phyloP scores from a whole-genome alignment of 306 rosid species.

The cucumber (Cucumis sativus) region DNA sequence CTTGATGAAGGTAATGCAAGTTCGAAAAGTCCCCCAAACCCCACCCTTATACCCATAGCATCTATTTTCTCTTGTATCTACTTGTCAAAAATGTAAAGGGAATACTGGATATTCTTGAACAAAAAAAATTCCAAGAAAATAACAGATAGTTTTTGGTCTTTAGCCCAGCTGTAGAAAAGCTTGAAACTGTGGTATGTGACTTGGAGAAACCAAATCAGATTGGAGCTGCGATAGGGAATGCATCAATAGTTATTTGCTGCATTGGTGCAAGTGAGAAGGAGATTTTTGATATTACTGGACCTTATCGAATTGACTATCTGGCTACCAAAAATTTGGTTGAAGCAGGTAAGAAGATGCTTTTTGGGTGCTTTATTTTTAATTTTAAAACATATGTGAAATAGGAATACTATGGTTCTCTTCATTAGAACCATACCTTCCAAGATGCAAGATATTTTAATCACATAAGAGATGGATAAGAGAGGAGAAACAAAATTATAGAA shows the following conservation, averaged over 20 bases:
- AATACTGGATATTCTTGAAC: neutral
- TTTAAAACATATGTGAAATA: neutral
- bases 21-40: slow-evolving; percentile 56
- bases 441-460: neutral
- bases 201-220: slow-evolving; percentile 62
- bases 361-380: neutral
- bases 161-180: slow-evolving; percentile 99
- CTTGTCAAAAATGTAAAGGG: neutral
- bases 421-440: neutral
- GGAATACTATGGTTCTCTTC: neutral
- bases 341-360: slow-evolving; percentile 43
- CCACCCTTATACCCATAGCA: slow-evolving; percentile 17
- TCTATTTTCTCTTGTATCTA: slow-evolving; percentile 9
- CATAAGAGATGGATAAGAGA: neutral
- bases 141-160: slow-evolving; percentile 73
- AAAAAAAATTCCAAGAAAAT: slow-evolving; percentile 28
- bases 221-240: slow-evolving; percentile 57
- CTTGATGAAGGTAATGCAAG: slow-evolving; percentile 32
- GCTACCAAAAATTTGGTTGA: slow-evolving; percentile 76
- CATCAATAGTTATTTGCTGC: slow-evolving; percentile 72
- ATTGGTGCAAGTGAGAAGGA: slow-evolving; percentile 99
- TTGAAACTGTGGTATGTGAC: slow-evolving; percentile 95
- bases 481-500: neutral
- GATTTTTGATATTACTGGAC: slow-evolving; percentile 80
- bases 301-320: slow-evolving; percentile 73